Conservation (phyloP, 2,329 filamentous ascomycete species). For the Claviceps monticola region DNA sequence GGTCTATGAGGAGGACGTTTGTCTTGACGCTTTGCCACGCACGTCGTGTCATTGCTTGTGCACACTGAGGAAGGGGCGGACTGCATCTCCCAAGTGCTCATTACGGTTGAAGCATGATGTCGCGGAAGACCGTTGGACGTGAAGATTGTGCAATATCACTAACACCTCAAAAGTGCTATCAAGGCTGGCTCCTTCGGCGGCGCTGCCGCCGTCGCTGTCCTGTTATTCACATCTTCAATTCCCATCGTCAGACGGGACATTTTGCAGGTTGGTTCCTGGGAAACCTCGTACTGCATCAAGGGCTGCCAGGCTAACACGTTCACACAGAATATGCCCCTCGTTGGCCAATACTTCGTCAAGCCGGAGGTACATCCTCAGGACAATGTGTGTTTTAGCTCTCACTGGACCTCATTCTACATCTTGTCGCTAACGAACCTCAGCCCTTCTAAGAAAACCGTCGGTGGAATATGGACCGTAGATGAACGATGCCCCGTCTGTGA, state of each 20-base stretch:
- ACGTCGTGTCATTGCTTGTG: neutral
- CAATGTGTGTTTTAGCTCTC: constrained; percentile 35
- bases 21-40: neutral
- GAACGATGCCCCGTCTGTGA: constrained; percentile 13
- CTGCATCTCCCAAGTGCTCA: neutral
- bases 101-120: neutral
- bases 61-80: neutral
- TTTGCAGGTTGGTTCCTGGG: constrained; percentile 31
- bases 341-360: constrained; percentile 37
- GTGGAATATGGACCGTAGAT: constrained; percentile 15
- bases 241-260: constrained; percentile 47
- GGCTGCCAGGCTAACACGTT: neutral
- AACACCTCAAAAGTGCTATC: constrained; percentile 4
- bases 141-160: neutral
- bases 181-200: constrained; percentile 38
- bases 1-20: neutral
- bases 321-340: constrained; percentile 38
- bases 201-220: constrained; percentile 41
- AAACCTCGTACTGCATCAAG: neutral
- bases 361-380: constrained; percentile 44
- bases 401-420: too few relatives aligned
- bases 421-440: constrained; percentile 16
- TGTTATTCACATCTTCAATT: constrained; percentile 49
- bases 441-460: constrained; percentile 25
- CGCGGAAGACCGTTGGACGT: neutral